Evolutionary conservation across 495 filamentous ascomycete species (phyloP), one percentile per base, ranked within the genome.

Genomic region (Aspergillus heteromorphus): DNA sequence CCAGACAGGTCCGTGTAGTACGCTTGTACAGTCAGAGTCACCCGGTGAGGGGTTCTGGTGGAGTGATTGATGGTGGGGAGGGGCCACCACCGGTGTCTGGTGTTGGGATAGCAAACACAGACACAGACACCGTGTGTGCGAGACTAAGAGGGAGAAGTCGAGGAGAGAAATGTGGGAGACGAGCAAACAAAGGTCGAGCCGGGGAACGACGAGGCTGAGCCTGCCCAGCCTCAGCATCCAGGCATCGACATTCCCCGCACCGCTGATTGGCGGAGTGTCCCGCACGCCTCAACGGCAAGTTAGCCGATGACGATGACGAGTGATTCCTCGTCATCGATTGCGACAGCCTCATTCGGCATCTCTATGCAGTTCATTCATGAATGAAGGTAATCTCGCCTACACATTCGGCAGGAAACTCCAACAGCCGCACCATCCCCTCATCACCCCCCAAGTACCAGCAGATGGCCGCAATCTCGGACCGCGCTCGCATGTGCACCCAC

Each of bases 381-480:
- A 38, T 38, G 34, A 38, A 38, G 10, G 34, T 38, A n/a, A 38
- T 38, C 3, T 38, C 34, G 11, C n/a, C 34, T 4, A 38, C 34
- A 38, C 34, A 38, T 13, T 13, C 34, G 1, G 34, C 11, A 14
- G 18, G 42, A 45, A 45, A 21, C 42, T 45, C 20, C 18, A 45
- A 25, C 20, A 25, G 8, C 42, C 13, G 14, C 23, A 47, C 11
- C 21, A 29, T 6, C 10, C 13, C 17, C 43, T 29, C 43, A 4
- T 27, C 16, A 30, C 60, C 53, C 47, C 72, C 68, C 18, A 80
- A 53, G 42, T 66, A 72, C 61, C 68, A 71, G 57, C 73, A 77
- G 30, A 80, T 79, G 27, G 76, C 73, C 14, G 63, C 63, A 53
- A 71, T 72, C 57, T 79, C 76, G 6, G 75, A 68, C 8, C 64